phyloP scores from a whole-genome alignment of 148 eudicot genomes.

The Chenopodium quinoa region DNA sequence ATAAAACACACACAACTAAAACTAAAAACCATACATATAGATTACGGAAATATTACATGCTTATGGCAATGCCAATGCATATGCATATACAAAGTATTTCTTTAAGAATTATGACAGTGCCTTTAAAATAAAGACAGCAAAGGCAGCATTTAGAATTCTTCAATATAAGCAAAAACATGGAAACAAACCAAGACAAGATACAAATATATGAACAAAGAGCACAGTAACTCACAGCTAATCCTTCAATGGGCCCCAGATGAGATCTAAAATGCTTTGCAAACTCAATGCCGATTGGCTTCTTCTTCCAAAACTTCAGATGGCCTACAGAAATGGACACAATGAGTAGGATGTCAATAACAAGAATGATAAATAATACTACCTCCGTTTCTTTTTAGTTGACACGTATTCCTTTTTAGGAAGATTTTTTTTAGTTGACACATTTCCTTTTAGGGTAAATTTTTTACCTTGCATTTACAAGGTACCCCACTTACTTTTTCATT shows the following conservation, averaged over 20 bases:
- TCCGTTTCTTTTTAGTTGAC: too few relatives aligned
- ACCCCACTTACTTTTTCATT: too few relatives aligned
- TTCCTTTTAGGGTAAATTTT: too few relatives aligned
- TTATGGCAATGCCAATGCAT: neutral
- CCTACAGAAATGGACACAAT: slow-evolving; percentile 40
- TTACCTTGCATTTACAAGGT: too few relatives aligned
- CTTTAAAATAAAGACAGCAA: neutral
- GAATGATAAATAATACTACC: too few relatives aligned
- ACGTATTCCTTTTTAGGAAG: too few relatives aligned
- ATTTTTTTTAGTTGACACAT: too few relatives aligned
- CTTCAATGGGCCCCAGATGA: slow-evolving; percentile 97
- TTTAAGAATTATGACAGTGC: neutral
- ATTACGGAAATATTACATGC: neutral
- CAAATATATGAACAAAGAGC: slow-evolving; percentile 1
- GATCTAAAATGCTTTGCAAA: slow-evolving; percentile 98
- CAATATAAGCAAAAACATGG: slow-evolving; percentile 13
- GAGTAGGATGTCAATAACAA: neutral
- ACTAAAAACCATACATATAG: neutral
- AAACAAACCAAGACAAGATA: slow-evolving; percentile 6
- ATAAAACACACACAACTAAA: too few relatives aligned
- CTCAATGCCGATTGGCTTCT: slow-evolving; percentile 82
- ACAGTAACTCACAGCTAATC: slow-evolving; percentile 74
- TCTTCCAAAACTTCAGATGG: slow-evolving; percentile 98
- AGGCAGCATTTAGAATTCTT: neutral
- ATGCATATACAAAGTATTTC: too few relatives aligned